Evolutionary conservation across 2,329 filamentous ascomycete species (phyloP), one percentile per base, ranked within the genome.

Genomic region (Fusarium redolens): DNA sequence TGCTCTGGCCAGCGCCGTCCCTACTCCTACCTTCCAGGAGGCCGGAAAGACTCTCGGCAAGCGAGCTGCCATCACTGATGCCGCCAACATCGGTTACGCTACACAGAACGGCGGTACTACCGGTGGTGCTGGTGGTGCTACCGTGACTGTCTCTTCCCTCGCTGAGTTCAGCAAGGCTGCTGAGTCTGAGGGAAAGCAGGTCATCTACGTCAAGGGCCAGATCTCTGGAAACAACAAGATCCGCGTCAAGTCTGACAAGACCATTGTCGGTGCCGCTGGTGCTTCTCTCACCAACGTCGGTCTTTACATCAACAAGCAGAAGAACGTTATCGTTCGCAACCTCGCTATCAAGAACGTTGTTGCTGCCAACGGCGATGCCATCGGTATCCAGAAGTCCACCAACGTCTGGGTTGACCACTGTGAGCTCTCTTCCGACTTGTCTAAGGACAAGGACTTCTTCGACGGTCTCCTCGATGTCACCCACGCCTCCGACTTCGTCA

Each of bases 371-470:
- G 89, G 89, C 25, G 90, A 92, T 74, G 88, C 87, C 65, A 86
- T 92, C 72, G 87, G 85, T 70, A 87, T 91, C 66, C 86, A 91
- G 79, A 79, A 78, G 17, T 85, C 86, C 55, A 87, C 79, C 64
- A 90, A 91, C 72, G 84, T 90, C 76, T 93, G 91, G 91, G 82
- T 93, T 55, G 91, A 93, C 82, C 91, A 92, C 83, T 85, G 86
- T 78, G 91, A 93, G 71, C 84, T 93, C 28, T 90, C 87, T 8
- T 89, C 88, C 30, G 87, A 92, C 81, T 78, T 79, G 38, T 83
- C 86, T 75, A 84, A 88, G 78, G 89, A 86, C 83, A 93, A 93
- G 83, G 90, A 93, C 83, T 91, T 88, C 83, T 92, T 91, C 78
- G 91, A 93, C 63, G 91, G 91, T 37, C 86, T 93, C 4, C 81